phyloP scores from a whole-genome alignment of 1,139 yeast genomes.

The Hyphopichia burtonii region DNA sequence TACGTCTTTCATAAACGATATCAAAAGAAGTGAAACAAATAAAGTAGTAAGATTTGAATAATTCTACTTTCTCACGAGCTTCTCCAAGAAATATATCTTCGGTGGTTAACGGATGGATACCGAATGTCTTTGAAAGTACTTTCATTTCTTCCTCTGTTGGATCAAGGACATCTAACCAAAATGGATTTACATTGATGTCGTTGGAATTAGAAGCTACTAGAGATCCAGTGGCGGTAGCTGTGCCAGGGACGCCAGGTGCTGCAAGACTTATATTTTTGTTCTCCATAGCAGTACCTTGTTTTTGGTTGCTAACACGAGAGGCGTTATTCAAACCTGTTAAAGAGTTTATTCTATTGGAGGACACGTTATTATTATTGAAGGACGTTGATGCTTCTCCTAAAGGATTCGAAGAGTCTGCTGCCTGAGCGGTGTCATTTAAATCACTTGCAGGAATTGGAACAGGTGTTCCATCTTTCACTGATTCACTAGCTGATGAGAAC shows the following conservation, averaged over 20 bases:
- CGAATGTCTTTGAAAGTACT: constrained; percentile 84
- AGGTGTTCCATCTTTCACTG: background rate
- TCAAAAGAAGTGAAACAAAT: constrained; percentile 94
- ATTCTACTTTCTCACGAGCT: constrained; percentile 91
- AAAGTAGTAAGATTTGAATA: constrained; percentile 85
- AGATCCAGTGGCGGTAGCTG: constrained; percentile 13
- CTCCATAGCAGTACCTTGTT: background rate
- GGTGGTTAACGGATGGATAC: constrained; percentile 92
- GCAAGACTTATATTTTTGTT: background rate
- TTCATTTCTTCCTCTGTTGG: constrained; percentile 98
- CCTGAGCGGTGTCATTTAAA: background rate
- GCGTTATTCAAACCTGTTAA: no score
- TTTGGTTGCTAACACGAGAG: background rate
- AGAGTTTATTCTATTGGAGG: no score
- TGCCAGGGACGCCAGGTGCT: constrained; percentile 10
- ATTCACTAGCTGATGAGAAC: background rate
- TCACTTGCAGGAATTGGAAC: background rate
- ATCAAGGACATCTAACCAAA: constrained; percentile 89
- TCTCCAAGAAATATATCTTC: constrained; percentile 95
- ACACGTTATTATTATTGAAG: no score
- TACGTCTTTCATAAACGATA: constrained; percentile 69
- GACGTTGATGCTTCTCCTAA: background rate
- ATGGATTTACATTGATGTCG: constrained; percentile 42
- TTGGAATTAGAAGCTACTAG: constrained; percentile 6
- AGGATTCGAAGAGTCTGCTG: background rate